These are phyloP conservation scores for Cryptococcus floricola DNA, from an alignment of 1,284 basidiomycete genomes.

Conservation along the genomic window DNA sequence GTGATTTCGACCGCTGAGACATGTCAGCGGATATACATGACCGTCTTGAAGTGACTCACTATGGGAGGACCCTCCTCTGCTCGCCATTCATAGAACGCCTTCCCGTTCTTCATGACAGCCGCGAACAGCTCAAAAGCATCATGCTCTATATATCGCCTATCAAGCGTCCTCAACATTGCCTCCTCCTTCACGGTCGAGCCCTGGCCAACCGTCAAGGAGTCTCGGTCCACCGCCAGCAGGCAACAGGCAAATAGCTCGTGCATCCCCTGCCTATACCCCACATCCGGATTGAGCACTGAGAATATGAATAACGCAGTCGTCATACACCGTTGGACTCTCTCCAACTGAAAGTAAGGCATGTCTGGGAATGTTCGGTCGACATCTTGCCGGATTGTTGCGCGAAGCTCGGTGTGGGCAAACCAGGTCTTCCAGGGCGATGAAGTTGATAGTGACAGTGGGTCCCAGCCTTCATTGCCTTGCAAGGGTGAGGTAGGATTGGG, in stretches of 20 bases:
- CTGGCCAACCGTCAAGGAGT: slow-evolving; percentile 56
- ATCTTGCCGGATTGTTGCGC: slow-evolving; percentile 82
- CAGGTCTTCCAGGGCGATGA: slow-evolving; percentile 90
- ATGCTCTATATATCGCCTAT: slow-evolving; percentile 47
- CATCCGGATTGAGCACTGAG: slow-evolving; percentile 66
- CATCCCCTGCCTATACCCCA: slow-evolving; percentile 87
- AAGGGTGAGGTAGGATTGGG: not conserved
- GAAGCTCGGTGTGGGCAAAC: slow-evolving; percentile 79
- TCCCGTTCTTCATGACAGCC: slow-evolving; percentile 68
- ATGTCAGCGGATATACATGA: slow-evolving; percentile 15
- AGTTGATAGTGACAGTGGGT: slow-evolving; percentile 79
- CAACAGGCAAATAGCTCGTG: slow-evolving; percentile 86
- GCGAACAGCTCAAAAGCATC: slow-evolving; percentile 80
- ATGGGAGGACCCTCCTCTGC: slow-evolving; percentile 44
- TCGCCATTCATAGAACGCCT: slow-evolving; percentile 87
- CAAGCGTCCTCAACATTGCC: slow-evolving; percentile 38
- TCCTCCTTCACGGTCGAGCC: slow-evolving; percentile 2
- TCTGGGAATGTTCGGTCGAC: slow-evolving; percentile 95
- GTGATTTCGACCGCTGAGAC: slow-evolving; percentile 12
- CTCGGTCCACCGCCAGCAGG: slow-evolving; percentile 74
- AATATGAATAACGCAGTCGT: slow-evolving; percentile 82
- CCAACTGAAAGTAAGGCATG: slow-evolving; percentile 74
- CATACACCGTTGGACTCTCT: slow-evolving; percentile 69
- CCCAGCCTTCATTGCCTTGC: slow-evolving; percentile 55
- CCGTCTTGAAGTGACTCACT: slow-evolving; percentile 17